phyloP scores from a whole-genome alignment of 768 basidiomycete species.

The Pisolithus sp. region DNA sequence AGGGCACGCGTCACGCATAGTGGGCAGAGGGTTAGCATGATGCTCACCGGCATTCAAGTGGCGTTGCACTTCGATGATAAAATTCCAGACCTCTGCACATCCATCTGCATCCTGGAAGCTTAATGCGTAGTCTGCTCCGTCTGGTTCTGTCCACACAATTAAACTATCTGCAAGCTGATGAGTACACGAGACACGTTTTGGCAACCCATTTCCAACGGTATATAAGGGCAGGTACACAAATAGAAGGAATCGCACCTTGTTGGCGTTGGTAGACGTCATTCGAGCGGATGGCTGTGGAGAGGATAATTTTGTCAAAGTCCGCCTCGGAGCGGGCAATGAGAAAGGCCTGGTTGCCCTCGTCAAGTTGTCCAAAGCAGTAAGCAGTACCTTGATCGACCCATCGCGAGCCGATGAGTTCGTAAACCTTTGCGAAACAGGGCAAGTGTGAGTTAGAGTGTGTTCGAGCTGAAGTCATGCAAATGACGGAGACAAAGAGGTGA shows the following conservation, averaged over 20 bases:
- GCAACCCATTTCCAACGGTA: neutral
- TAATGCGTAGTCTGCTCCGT: slow-evolving; percentile 90
- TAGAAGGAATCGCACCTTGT: slow-evolving; percentile 53
- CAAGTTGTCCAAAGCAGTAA: slow-evolving; percentile 87
- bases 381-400: slow-evolving; percentile 98
- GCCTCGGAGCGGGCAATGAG: slow-evolving; percentile 81
- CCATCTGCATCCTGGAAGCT: slow-evolving; percentile 97
- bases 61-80: slow-evolving; percentile 86
- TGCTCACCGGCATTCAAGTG: slow-evolving; percentile 65
- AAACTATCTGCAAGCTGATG: slow-evolving; percentile 65
- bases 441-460: slow-evolving; percentile 24
- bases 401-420: slow-evolving; percentile 82
- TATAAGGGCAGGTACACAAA: slow-evolving; percentile 1
- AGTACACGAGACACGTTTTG: slow-evolving; percentile 9
- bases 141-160: slow-evolving; percentile 98
- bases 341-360: slow-evolving; percentile 68
- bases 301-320: slow-evolving; percentile 63
- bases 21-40: slow-evolving; percentile 16
- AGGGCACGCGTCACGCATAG: slow-evolving; percentile 1
- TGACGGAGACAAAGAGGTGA: slow-evolving; percentile 14
- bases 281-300: slow-evolving; percentile 73
- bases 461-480: slow-evolving; percentile 28
- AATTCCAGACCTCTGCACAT: slow-evolving; percentile 95
- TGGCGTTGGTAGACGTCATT: slow-evolving; percentile 84
- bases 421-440: slow-evolving; percentile 57